These are phyloP conservation scores for Diplocarpon rosae DNA, from an alignment of 2,329 filamentous ascomycete species.

Conservation along the genomic window DNA sequence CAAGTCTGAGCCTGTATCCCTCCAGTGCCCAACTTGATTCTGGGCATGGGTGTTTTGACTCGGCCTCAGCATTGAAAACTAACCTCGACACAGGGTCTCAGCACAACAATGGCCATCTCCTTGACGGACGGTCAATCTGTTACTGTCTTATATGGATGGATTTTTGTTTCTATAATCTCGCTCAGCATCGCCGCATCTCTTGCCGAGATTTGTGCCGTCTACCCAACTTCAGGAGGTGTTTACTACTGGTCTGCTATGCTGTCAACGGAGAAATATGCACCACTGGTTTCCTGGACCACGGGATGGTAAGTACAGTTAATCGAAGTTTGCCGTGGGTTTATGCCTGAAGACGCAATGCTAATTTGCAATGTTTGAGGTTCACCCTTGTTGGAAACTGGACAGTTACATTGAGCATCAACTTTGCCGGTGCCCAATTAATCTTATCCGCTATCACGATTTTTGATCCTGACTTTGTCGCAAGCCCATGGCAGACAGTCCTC, in stretches of 20 bases:
- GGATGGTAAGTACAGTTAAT: conserved; percentile 49
- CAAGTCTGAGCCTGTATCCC: too few species aligned
- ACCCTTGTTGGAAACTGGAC: conserved; percentile 68
- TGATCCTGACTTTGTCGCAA: conserved; percentile 57
- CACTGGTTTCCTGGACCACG: conserved; percentile 57
- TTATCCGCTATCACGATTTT: conserved; percentile 58
- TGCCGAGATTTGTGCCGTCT: conserved; percentile 59
- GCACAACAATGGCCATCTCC: conserved; percentile 57
- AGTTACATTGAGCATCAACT: conserved; percentile 52
- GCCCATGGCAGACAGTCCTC: conserved; percentile 57
- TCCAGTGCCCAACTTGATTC: not conserved
- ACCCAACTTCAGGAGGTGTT: conserved; percentile 56
- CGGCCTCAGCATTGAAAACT: not conserved
- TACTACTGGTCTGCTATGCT: conserved; percentile 66
- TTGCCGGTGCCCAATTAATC: conserved; percentile 58
- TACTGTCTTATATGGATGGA: conserved; percentile 60
- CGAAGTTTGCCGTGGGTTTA: too few species aligned
- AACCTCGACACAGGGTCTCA: conserved; percentile 37
- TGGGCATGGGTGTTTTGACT: not conserved
- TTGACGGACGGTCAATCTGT: conserved; percentile 58
- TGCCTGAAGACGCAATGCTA: not conserved
- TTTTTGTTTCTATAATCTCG: conserved; percentile 52
- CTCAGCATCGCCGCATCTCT: conserved; percentile 53
- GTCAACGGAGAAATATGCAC: conserved; percentile 51
- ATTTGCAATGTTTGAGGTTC: conserved; percentile 24